A percentile compares a stretch with the other conserved stretches of the same genome.
Evolutionary conservation across 306 rosid species (phyloP).

Genomic region (Prinsepia uniflora): DNA sequence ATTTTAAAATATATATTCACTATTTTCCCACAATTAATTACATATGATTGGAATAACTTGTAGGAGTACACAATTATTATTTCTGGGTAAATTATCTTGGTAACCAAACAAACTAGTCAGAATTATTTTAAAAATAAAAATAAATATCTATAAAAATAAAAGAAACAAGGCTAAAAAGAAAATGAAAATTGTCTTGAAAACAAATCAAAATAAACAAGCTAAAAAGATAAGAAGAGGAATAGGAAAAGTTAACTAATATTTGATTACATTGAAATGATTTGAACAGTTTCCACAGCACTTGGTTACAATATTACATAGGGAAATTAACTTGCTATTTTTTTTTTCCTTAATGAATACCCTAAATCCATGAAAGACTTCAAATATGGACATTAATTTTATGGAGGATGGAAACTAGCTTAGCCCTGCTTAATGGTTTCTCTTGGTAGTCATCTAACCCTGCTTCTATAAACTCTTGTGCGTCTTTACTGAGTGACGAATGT

Average conservation of each 20-base stretch:
- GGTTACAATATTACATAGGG: too few species aligned
- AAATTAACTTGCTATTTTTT: not conserved
- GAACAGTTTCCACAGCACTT: too few species aligned
- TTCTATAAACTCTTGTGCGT: conserved; percentile 45
- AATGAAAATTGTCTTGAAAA: too few species aligned
- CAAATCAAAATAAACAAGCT: too few species aligned
- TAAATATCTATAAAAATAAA: too few species aligned
- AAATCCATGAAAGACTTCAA: not conserved
- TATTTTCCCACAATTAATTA: not conserved
- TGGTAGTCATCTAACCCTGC: conserved; percentile 73
- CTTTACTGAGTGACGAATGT: conserved; percentile 21
- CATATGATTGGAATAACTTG: not conserved
- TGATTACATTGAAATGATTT: not conserved
- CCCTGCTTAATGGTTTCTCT: conserved; percentile 57
- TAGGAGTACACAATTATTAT: not conserved
- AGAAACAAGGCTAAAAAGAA: too few species aligned
- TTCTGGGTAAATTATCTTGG: not conserved
- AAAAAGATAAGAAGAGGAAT: too few species aligned
- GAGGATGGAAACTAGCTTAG: conserved; percentile 52
- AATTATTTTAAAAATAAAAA: too few species aligned
- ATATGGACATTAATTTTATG: conserved; percentile 18
- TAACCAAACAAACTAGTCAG: too few species aligned
- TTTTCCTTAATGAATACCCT: not conserved
- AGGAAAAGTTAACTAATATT: too few species aligned
- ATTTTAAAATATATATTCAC: not conserved